A percentile compares a stretch with the other conserved stretches of the same genome.
These are phyloP conservation scores for Discostella pseudostelligera DNA, from an alignment of 108 stramenopile genomes.

Conservation along the genomic window DNA sequence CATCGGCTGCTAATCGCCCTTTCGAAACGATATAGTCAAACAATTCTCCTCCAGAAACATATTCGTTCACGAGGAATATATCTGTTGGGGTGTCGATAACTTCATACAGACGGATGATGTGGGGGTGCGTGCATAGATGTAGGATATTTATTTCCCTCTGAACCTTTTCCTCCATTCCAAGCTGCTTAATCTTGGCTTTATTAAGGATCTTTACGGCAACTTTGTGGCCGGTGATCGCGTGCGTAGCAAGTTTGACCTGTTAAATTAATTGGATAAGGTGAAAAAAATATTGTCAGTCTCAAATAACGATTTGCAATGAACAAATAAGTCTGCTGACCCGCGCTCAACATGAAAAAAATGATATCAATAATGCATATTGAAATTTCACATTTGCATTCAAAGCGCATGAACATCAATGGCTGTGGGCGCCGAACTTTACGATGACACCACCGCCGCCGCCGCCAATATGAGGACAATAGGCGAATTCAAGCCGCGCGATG, in stretches of 20 bases:
- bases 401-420: neutral
- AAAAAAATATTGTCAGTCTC: neutral
- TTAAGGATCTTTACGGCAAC: conserved; percentile 99
- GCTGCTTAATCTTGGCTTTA: conserved; percentile 96
- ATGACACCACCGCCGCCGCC: no score
- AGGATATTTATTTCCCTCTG: conserved; percentile 99
- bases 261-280: neutral
- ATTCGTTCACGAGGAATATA: conserved; percentile 99
- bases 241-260: conserved; percentile 94
- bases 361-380: no score
- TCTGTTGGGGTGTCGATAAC: conserved; percentile 98
- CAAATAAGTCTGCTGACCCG: neutral
- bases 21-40: conserved; percentile 99
- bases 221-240: conserved; percentile 97
- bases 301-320: neutral
- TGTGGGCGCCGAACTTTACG: no score
- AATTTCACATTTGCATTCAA: neutral
- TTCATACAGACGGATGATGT: conserved; percentile 98
- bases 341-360: no score
- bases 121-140: conserved; percentile 97
- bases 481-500: neutral
- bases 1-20: conserved; percentile 92
- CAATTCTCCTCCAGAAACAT: conserved; percentile 97
- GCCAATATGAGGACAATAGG: neutral
- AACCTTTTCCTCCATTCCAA: conserved; percentile 99